Base-by-base conservation (phyloP, 108 stramenopile species). In the Bacterosira constricta region DNA sequence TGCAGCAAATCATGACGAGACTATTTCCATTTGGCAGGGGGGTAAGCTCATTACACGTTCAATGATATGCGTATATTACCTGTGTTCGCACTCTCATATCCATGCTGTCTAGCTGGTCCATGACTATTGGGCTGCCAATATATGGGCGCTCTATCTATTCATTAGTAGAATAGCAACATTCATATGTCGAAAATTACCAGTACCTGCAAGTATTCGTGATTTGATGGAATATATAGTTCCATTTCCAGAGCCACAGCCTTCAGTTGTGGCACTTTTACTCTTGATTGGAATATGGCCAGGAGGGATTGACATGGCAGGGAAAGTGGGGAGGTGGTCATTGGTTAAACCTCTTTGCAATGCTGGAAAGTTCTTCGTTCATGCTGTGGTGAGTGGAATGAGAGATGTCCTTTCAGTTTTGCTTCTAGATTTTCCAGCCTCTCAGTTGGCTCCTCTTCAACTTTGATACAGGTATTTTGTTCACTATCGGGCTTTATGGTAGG, bases 81-180 rank as follows among this genome's bases (percentile, higher is more conserved):
- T 18, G 31, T 15, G 35, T 34, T 6, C 0, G 31, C 12, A 17
- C 15, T 35, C 29, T 35, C 12, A 2, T 27, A 30, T 10, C 23
- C 26, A 8, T 27, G 13, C 13, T 38, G 0, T 35, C 37, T n/a
- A 73, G 72, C 77, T 99, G 18, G 90, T 93, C 0, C 98, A 99
- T 79, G 96, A 96, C 35, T 99, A 99, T 66, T 99, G 98, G 98
- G 97, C 98, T 7, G 96, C 94, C 52, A 99, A 99, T 76, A 30
- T 91, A 17, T 99, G 97, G 97, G 96, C 98, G 12, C 59, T 99
- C 11, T 99, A 96, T 67, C 71, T 63, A 12, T 80, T 87, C 31
- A 31, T 41, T 7, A 82, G 92, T 57, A 79, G 85, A 45, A 77
- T 90, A 11, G 50, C 78, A 12, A 59, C 72, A 26, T 83, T 83